A percentile compares a stretch with the other conserved stretches of the same genome.
These are phyloP conservation scores for Leersia perrieri DNA, from an alignment of 176 grass and related monocot species.

Conservation along the genomic window DNA sequence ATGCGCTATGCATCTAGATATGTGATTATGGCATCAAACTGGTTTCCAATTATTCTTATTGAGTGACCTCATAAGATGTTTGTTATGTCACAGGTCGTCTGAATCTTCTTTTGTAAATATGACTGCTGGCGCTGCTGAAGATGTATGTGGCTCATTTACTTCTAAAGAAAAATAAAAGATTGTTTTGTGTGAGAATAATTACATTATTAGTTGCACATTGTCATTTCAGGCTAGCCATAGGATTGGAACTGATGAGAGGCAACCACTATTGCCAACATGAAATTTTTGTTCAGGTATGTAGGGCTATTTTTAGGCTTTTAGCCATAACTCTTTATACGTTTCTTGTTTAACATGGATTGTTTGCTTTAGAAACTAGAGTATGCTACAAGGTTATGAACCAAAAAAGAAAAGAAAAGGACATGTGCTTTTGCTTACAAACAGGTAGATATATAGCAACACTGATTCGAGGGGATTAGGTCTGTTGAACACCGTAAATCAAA, in stretches of 20 bases:
- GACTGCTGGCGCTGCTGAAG: constrained; percentile 86
- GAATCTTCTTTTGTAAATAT: constrained; percentile 98
- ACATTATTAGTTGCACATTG: constrained; percentile 7
- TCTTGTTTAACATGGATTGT: constrained; percentile 2
- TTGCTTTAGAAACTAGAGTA: constrained; percentile 7
- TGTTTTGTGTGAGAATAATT: background rate
- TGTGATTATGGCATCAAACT: background rate
- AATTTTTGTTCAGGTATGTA: constrained; percentile 46
- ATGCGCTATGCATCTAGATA: background rate
- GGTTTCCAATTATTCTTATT: background rate
- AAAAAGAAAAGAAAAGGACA: background rate
- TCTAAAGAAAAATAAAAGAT: background rate
- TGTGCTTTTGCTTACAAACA: background rate
- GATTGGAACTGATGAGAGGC: constrained; percentile 73
- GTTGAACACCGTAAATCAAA: too few relatives aligned
- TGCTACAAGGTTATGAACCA: background rate
- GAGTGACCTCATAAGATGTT: background rate
- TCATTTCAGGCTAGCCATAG: constrained; percentile 61
- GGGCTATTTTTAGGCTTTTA: constrained; percentile 3
- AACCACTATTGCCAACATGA: constrained; percentile 77
- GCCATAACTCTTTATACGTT: background rate
- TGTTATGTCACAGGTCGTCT: constrained; percentile 53
- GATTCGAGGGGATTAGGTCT: background rate
- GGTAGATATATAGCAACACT: background rate
- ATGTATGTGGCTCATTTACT: constrained; percentile 47